phyloP scores from a whole-genome alignment of 2,329 filamentous ascomycete species.

The Ramularia endophylla region DNA sequence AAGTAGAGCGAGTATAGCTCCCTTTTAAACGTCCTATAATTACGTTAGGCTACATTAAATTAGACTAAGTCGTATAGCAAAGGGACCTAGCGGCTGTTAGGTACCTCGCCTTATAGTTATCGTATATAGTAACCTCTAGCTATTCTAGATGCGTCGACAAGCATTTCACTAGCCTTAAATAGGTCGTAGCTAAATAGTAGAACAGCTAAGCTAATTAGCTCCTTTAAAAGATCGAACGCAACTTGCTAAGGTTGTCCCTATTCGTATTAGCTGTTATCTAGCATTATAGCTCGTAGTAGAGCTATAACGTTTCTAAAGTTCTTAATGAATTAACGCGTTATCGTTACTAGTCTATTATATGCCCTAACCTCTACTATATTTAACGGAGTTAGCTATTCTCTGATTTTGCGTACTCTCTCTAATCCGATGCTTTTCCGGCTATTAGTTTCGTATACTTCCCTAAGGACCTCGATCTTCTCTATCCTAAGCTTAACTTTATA shows the following conservation, averaged over 20 bases:
- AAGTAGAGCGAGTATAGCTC: too few species aligned
- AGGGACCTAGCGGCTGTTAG: neutral
- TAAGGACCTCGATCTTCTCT: neutral
- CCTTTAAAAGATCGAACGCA: constrained; percentile 1
- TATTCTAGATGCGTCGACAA: too few species aligned
- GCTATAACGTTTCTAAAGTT: neutral
- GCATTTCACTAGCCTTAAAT: too few species aligned
- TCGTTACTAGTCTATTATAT: neutral
- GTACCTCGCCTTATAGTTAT: too few species aligned
- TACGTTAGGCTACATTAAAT: too few species aligned
- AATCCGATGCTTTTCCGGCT: too few species aligned
- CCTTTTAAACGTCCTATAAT: too few species aligned
- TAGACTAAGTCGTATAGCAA: constrained; percentile 2
- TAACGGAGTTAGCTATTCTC: too few species aligned
- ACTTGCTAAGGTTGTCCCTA: constrained; percentile 2
- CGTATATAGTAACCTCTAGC: constrained; percentile 1
- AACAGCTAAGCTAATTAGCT: neutral
- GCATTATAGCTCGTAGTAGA: neutral
- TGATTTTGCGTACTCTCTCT: too few species aligned
- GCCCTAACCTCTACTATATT: neutral
- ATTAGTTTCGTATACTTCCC: too few species aligned
- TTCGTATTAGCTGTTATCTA: too few species aligned
- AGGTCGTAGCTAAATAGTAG: constrained; percentile 5
- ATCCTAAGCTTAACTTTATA: constrained; percentile 3
- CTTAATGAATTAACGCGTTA: neutral